phyloP scores from a whole-genome alignment of 495 filamentous ascomycete species.

The Aspergillus biplanus region DNA sequence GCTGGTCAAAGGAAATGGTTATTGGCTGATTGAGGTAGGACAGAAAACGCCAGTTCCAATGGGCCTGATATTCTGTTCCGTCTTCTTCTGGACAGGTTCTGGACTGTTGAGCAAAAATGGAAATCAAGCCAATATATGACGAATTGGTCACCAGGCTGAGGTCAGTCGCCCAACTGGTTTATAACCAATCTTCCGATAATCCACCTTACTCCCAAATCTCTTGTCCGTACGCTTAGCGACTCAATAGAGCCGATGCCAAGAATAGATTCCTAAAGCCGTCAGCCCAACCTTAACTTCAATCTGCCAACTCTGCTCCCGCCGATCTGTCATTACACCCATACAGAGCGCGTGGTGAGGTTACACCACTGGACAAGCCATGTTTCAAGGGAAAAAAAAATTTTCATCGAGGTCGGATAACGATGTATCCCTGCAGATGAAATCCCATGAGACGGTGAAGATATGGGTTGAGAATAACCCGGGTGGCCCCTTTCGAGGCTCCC shows the following conservation, averaged over 20 bases:
- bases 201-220: conserved; percentile 5
- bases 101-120: conserved; percentile 11
- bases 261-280: conserved; percentile 15
- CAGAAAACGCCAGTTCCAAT: not conserved
- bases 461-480: not conserved
- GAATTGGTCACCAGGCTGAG: conserved; percentile 9
- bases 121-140: conserved; percentile 20
- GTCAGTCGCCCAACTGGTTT: not conserved
- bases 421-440: not conserved
- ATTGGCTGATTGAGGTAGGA: conserved; percentile 9
- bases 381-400: conserved; percentile 13
- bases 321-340: conserved; percentile 19
- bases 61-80: conserved; percentile 6
- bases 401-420: conserved; percentile 1
- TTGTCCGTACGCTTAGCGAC: not conserved
- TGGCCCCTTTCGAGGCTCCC: conserved; percentile 17
- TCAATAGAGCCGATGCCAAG: conserved; percentile 19
- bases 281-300: conserved; percentile 17
- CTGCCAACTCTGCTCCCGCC: conserved; percentile 7
- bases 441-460: not conserved
- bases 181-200: conserved; percentile 4
- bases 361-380: conserved; percentile 13
- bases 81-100: conserved; percentile 7
- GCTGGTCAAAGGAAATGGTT: conserved; percentile 3
- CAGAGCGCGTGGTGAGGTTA: conserved; percentile 20